Conservation (phyloP, 257 asterid genomes). For the Solanum clarkiae region DNA sequence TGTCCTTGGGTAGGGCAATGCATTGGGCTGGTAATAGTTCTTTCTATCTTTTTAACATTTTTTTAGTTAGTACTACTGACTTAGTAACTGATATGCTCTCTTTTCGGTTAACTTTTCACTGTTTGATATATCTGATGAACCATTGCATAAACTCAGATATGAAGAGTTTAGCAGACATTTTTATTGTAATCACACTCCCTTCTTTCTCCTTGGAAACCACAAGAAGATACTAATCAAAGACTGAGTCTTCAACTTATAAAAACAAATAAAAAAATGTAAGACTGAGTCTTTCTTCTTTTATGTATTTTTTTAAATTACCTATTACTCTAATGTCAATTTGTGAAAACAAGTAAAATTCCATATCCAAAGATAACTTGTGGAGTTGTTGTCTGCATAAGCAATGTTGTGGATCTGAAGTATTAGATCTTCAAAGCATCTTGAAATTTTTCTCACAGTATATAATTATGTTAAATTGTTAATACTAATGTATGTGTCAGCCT, state of each 20-base stretch:
- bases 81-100: background rate
- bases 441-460: background rate
- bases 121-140: background rate
- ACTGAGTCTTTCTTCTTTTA: background rate
- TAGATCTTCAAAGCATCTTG: background rate
- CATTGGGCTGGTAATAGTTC: conserved; percentile 65
- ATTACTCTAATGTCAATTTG: background rate
- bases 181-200: background rate
- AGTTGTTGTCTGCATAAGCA: background rate
- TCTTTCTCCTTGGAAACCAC: background rate
- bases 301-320: background rate
- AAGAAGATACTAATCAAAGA: background rate
- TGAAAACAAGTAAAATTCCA: background rate
- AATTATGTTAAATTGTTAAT: background rate
- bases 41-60: background rate
- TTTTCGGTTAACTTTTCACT: background rate
- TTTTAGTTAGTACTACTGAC: background rate
- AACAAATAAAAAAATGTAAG: background rate
- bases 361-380: background rate
- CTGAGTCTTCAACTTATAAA: background rate
- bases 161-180: background rate
- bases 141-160: background rate
- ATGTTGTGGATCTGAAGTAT: background rate
- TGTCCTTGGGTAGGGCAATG: conserved; percentile 99
- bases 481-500: background rate